Conservation (phyloP, 2,329 filamentous ascomycete species). For the Ophiostoma fasciatum region DNA sequence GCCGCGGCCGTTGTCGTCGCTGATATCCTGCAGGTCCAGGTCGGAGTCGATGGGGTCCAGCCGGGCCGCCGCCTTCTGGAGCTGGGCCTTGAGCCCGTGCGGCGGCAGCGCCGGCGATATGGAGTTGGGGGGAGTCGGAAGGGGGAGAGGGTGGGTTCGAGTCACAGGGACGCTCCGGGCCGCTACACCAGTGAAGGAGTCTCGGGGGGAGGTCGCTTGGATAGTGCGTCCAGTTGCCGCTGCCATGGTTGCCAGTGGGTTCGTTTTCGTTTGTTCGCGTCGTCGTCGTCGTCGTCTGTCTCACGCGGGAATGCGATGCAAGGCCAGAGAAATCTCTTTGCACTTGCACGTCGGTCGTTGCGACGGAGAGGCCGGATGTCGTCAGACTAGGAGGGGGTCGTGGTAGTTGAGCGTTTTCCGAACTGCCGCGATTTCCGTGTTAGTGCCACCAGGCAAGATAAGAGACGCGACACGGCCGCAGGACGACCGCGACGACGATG, state of each 20-base stretch:
- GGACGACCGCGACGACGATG: too few relatives aligned
- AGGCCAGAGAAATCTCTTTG: too few relatives aligned
- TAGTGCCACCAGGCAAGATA: too few relatives aligned
- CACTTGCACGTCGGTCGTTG: too few relatives aligned
- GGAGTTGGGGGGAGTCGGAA: slow-evolving; percentile 89
- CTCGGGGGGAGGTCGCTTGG: slow-evolving; percentile 46
- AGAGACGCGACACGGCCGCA: too few relatives aligned
- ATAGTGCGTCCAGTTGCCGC: slow-evolving; percentile 50
- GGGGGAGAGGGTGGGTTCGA: slow-evolving; percentile 51
- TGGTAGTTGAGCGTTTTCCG: too few relatives aligned
- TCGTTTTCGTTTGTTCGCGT: slow-evolving; percentile 2
- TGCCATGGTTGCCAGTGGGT: slow-evolving; percentile 49
- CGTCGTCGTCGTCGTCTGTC: too few relatives aligned
- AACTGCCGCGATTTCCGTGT: too few relatives aligned
- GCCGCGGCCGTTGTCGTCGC: slow-evolving; percentile 25
- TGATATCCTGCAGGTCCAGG: slow-evolving; percentile 63
- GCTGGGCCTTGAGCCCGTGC: slow-evolving; percentile 59
- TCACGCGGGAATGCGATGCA: too few relatives aligned
- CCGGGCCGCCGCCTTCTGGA: slow-evolving; percentile 37
- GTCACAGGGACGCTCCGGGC: slow-evolving; percentile 49
- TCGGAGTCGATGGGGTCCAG: slow-evolving; percentile 67
- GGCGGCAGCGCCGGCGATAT: slow-evolving; percentile 79
- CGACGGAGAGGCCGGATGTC: too few relatives aligned
- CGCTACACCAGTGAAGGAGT: slow-evolving; percentile 61
- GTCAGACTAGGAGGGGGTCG: too few relatives aligned